A percentile compares a stretch with the other conserved stretches of the same genome.
Conservation (phyloP, 306 rosid species). For the Arachis hypogaea region DNA sequence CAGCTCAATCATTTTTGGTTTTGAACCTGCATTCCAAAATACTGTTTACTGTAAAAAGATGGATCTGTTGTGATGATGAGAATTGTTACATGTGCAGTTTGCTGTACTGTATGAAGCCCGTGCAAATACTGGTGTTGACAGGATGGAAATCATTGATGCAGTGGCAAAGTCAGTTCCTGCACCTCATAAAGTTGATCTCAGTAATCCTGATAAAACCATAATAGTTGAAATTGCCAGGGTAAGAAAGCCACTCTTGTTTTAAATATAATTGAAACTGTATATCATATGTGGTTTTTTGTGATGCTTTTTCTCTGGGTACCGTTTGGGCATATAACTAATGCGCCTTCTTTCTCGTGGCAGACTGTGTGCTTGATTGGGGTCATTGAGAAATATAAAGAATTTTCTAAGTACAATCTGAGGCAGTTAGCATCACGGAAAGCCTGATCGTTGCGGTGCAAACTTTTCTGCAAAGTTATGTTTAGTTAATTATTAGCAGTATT, state of each 20-base stretch:
- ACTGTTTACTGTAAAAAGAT: background rate
- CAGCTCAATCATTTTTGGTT: slow-evolving; percentile 16
- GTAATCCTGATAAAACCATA: slow-evolving; percentile 81
- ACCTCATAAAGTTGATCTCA: slow-evolving; percentile 96
- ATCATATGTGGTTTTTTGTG: background rate
- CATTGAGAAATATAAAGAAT: slow-evolving; percentile 77
- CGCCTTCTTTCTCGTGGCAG: slow-evolving; percentile 48
- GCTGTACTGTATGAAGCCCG: slow-evolving; percentile 95
- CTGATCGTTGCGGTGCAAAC: slow-evolving; percentile 30
- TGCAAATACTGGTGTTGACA: slow-evolving; percentile 86
- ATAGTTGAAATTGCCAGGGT: slow-evolving; percentile 93
- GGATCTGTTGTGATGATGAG: slow-evolving; percentile 29
- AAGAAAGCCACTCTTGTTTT: slow-evolving; percentile 40
- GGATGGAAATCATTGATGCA: slow-evolving; percentile 83
- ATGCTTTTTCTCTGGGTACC: background rate
- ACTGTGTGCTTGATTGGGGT: slow-evolving; percentile 95
- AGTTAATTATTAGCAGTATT: background rate
- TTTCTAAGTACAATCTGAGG: slow-evolving; percentile 87
- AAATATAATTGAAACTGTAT: slow-evolving; percentile 6
- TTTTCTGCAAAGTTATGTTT: background rate
- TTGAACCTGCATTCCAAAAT: slow-evolving; percentile 16
- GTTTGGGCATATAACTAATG: slow-evolving; percentile 24
- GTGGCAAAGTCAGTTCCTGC: slow-evolving; percentile 87
- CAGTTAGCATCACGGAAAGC: slow-evolving; percentile 72
- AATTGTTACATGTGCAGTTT: slow-evolving; percentile 57